phyloP scores from a whole-genome alignment of 805 yeast species.

The Wickerhamomyces kurtzmanii region DNA sequence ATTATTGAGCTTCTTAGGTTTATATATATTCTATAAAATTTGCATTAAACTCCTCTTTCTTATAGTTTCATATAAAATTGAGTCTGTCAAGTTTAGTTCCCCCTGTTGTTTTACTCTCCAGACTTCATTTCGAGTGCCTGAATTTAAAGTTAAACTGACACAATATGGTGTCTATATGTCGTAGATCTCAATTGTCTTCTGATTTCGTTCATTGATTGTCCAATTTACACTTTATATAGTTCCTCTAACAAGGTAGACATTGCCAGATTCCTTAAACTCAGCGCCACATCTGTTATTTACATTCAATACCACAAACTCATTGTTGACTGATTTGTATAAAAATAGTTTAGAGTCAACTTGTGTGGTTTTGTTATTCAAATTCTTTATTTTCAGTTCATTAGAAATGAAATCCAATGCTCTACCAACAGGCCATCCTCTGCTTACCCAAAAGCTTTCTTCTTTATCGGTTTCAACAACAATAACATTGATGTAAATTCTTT shows the following conservation, averaged over 20 bases:
- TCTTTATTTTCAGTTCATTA: constrained; percentile 8
- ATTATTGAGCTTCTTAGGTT: too few species aligned
- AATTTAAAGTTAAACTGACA: too few species aligned
- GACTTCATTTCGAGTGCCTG: too few species aligned
- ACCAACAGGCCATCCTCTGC: constrained; percentile 17
- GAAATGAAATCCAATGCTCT: constrained; percentile 16
- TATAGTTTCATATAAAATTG: too few species aligned
- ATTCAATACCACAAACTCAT: constrained; percentile 6
- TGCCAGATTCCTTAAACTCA: constrained; percentile 9
- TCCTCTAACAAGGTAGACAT: constrained; percentile 15
- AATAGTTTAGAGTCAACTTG: constrained; percentile 11
- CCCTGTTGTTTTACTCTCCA: too few species aligned
- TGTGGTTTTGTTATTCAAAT: constrained; percentile 13
- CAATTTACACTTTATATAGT: too few species aligned
- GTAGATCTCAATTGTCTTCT: too few species aligned
- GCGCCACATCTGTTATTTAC: constrained; percentile 12
- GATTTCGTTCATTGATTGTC: too few species aligned
- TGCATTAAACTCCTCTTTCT: too few species aligned
- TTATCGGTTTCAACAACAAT: constrained; percentile 18
- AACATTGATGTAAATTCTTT: constrained; percentile 13
- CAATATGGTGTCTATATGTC: too few species aligned
- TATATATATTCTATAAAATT: too few species aligned
- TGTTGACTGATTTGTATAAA: constrained; percentile 9
- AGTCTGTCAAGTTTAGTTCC: too few species aligned
- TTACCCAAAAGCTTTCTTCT: constrained; percentile 8